Evolutionary conservation across 106 monocot species (phyloP).

Genomic region (Iris macrosiphon): DNA sequence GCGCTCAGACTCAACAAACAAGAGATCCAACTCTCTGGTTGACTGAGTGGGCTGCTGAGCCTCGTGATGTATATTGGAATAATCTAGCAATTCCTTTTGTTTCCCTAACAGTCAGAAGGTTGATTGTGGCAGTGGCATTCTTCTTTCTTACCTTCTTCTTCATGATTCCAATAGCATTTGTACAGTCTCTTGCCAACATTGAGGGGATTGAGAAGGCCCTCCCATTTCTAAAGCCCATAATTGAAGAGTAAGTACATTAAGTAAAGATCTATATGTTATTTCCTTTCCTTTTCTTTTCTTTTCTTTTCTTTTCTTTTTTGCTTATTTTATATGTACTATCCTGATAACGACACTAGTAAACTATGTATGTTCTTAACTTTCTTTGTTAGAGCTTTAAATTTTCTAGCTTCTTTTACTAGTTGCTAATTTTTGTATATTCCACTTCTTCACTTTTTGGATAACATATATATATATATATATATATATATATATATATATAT

Average conservation of each 20-base stretch:
- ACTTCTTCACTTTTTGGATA: too few species aligned
- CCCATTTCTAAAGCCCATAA: slow-evolving; percentile 55
- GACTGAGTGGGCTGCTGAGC: slow-evolving; percentile 81
- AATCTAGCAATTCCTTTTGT: slow-evolving; percentile 73
- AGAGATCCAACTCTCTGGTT: slow-evolving; percentile 69
- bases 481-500: too few species aligned
- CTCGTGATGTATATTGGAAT: slow-evolving; percentile 73
- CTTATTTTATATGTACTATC: too few species aligned
- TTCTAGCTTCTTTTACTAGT: too few species aligned
- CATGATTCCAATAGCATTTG: slow-evolving; percentile 65
- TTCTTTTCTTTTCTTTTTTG: neutral
- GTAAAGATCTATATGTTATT: too few species aligned
- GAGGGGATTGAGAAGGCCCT: slow-evolving; percentile 59
- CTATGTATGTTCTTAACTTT: too few species aligned
- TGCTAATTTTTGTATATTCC: too few species aligned
- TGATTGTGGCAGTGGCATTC: slow-evolving; percentile 51
- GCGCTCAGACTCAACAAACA: slow-evolving; percentile 79
- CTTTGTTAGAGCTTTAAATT: too few species aligned
- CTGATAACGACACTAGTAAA: too few species aligned
- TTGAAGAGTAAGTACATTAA: slow-evolving; percentile 40
- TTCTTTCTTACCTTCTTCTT: slow-evolving; percentile 85
- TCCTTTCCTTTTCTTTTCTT: too few species aligned
- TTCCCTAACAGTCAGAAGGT: slow-evolving; percentile 40
- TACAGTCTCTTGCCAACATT: slow-evolving; percentile 72
- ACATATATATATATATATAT: too few species aligned